Base-by-base conservation (phyloP, 2,329 filamentous ascomycete species). In the Dothideomycetidae sp. region DNA sequence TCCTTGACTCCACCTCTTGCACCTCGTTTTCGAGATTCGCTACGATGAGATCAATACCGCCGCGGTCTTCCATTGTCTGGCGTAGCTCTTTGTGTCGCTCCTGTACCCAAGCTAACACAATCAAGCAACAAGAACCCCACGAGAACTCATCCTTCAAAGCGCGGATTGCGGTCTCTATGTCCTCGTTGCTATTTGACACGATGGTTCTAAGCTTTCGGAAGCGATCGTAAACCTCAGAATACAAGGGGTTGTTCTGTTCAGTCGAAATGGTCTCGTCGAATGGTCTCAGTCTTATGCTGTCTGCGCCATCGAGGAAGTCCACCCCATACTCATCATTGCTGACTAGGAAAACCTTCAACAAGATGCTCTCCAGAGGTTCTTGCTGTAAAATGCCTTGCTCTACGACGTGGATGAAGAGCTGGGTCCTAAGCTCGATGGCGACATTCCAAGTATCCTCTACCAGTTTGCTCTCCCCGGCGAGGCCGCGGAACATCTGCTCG, bases 401-500 rank as follows among this genome's bases (percentile, higher is more conserved):
- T 5, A 38, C 13, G 3, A 19, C 16, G 18, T 30, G 34, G 16
- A 37, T 41, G 23, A 29, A 31, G 5, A 40, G 5, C 43, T 75
- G 71, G 2, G 70, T 73, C 2, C 70, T 63, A 14, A 75, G 57
- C 5, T 70, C 65, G 5, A 75, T 50, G 1, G 60, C 66, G 14
- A 73, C 44, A 3, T 61, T 48, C 39, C 71, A 66, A 0, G 66
- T 69, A 30, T 60, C 45, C 36, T 59, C 33, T 10, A 55, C 42
- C 5, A 70, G 44, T 2, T 40, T 44, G 44, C 63, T 70, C 4
- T 57, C 51, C 4, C 62, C 66, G 23, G 38, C n/a, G 45, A 41
- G 3, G 2, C 33, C 37, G 10, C 12, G n/a, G 14, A 12, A 36
- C 5, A 5, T 19, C 16, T 14, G n/a, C 10, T 36, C 26, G 10